Percentiles rank a stretch among this genome's conserved stretches.
Conservation (phyloP, 805 yeast genomes). For the Brettanomyces sp. region DNA sequence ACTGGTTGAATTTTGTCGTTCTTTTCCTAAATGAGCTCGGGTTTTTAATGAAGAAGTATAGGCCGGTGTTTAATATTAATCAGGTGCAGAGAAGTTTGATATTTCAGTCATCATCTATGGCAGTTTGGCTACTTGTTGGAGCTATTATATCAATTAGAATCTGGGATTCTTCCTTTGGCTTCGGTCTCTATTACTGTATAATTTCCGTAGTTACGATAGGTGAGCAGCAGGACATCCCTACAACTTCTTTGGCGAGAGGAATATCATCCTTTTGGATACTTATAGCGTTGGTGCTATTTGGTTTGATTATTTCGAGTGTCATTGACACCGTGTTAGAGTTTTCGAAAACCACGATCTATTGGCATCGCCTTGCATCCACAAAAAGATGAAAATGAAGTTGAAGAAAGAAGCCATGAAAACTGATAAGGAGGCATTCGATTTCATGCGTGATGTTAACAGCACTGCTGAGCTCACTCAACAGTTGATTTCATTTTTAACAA, state of each 20-base stretch:
- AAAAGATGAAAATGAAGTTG: conserved; percentile 20
- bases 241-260: conserved; percentile 42
- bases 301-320: conserved; percentile 63
- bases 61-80: conserved; percentile 60
- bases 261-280: conserved; percentile 55
- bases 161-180: conserved; percentile 44
- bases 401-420: not conserved
- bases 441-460: conserved; percentile 44
- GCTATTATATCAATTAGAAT: conserved; percentile 45
- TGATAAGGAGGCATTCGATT: conserved; percentile 38
- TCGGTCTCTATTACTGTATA: conserved; percentile 63
- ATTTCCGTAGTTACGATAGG: conserved; percentile 77
- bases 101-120: conserved; percentile 55
- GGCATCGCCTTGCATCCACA: conserved; percentile 52
- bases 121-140: conserved; percentile 68
- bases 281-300: conserved; percentile 63
- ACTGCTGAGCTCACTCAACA: conserved; percentile 31
- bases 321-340: conserved; percentile 54
- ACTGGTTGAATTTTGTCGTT: conserved; percentile 45
- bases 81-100: conserved; percentile 64
- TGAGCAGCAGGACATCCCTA: conserved; percentile 63
- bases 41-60: conserved; percentile 47
- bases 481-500: conserved; percentile 27
- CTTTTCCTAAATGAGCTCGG: conserved; percentile 56
- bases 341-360: conserved; percentile 51